Conservation (phyloP, 495 filamentous ascomycete genomes). For the Xylaria sp. region DNA sequence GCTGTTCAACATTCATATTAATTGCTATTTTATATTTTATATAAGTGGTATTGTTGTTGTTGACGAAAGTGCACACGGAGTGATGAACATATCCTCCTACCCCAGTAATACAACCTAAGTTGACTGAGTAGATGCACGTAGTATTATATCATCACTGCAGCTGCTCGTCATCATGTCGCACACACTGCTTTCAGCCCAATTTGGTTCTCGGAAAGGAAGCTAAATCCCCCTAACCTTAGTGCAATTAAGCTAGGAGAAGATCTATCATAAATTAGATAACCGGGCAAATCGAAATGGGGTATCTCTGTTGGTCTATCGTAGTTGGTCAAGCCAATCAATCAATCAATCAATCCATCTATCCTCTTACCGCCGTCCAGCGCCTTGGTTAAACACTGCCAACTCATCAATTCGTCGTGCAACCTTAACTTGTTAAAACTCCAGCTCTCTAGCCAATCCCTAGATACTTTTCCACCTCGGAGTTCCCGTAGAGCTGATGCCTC, state of each 20-base stretch:
- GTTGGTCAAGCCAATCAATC: neutral
- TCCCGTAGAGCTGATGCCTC: constrained; percentile 70
- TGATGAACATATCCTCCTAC: too few species aligned
- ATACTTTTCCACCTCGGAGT: constrained; percentile 75
- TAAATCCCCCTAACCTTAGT: neutral
- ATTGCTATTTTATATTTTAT: too few species aligned
- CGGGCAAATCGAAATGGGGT: constrained; percentile 26
- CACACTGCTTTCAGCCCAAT: neutral
- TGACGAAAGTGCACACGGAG: neutral
- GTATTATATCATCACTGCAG: neutral
- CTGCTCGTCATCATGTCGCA: neutral
- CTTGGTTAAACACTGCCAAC: neutral
- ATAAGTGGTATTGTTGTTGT: too few species aligned
- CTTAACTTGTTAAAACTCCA: neutral
- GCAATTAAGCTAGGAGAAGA: neutral
- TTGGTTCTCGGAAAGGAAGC: neutral
- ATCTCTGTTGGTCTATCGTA: neutral
- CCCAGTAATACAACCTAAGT: neutral
- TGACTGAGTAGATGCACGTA: neutral
- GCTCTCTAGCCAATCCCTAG: constrained; percentile 56
- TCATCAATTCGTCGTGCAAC: neutral
- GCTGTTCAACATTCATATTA: neutral
- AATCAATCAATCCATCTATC: neutral
- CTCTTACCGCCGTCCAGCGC: neutral
- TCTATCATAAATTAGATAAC: neutral